These are phyloP conservation scores for Sporothrix mexicana DNA, from an alignment of 2,329 filamentous ascomycete genomes.

Conservation along the genomic window DNA sequence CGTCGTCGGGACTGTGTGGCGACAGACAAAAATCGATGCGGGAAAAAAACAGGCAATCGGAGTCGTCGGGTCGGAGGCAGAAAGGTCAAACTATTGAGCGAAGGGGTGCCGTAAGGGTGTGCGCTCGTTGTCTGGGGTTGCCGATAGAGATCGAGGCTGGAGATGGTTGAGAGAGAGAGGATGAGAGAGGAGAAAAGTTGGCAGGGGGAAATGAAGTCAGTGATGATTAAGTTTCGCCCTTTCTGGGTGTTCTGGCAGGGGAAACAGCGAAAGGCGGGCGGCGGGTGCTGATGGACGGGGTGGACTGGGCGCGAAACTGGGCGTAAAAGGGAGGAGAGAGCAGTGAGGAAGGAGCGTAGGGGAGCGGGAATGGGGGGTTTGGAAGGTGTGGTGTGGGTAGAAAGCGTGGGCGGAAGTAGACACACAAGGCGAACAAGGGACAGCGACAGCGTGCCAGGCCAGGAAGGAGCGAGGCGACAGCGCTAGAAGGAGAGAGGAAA, in stretches of 20 bases:
- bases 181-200: slow-evolving; percentile 30
- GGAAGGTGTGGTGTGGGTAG: slow-evolving; percentile 13
- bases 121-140: slow-evolving; percentile 20
- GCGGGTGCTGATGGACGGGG: slow-evolving; percentile 4
- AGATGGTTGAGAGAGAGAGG: not conserved
- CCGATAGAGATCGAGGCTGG: slow-evolving; percentile 26
- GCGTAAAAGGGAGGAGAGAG: not conserved
- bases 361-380: slow-evolving; percentile 8
- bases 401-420: slow-evolving; percentile 3
- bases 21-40: slow-evolving; percentile 19
- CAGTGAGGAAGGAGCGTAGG: slow-evolving; percentile 9
- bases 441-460: not conserved
- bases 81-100: not conserved
- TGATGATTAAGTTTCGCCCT: slow-evolving; percentile 37
- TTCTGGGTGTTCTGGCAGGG: slow-evolving; percentile 17
- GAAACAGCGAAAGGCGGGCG: slow-evolving; percentile 19
- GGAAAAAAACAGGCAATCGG: slow-evolving; percentile 13
- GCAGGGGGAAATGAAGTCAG: slow-evolving; percentile 32
- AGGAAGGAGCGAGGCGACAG: slow-evolving; percentile 23
- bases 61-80: slow-evolving; percentile 16
- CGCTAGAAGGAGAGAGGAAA: slow-evolving; percentile 2
- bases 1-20: slow-evolving; percentile 22
- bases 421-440: slow-evolving; percentile 15
- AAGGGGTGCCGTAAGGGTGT: slow-evolving; percentile 3
- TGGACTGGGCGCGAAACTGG: slow-evolving; percentile 30